Percentiles rank a stretch among this genome's conserved stretches.
Evolutionary conservation across 192 early-diverging fungal species (phyloP).

Genomic region (Backusella westeae): DNA sequence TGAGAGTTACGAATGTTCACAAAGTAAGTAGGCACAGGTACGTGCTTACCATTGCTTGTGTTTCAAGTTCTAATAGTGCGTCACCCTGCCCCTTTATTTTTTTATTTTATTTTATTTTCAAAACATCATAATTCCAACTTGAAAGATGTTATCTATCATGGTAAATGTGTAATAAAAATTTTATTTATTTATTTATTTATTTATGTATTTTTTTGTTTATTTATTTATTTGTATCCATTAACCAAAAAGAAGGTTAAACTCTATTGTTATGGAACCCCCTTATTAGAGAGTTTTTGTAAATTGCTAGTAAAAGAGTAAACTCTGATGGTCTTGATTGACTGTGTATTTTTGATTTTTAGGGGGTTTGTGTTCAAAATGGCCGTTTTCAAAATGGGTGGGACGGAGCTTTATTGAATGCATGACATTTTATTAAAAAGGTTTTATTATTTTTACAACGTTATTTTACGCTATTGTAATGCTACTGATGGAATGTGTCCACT

Average conservation of each 20-base stretch:
- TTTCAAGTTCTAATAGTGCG: neutral
- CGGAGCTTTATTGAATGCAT: constrained; percentile 9
- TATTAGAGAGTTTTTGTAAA: neutral
- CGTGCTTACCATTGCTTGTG: neutral
- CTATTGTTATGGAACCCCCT: neutral
- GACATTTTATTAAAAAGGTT: neutral
- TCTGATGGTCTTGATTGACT: neutral
- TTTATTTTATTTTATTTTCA: neutral
- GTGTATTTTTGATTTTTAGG: neutral
- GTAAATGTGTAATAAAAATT: neutral
- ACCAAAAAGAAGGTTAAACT: neutral
- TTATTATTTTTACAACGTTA: neutral
- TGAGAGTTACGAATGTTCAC: neutral
- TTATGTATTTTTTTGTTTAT: neutral
- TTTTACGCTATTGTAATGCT: neutral
- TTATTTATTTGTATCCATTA: neutral
- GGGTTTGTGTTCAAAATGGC: neutral
- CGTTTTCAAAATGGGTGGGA: constrained; percentile 5
- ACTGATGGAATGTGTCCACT: neutral
- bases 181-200: neutral
- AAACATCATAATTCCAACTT: neutral
- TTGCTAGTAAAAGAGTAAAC: neutral
- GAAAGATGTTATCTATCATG: neutral
- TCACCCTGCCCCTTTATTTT: neutral
- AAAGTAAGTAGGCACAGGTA: neutral